These are phyloP conservation scores for Suhomyces chickasaworum DNA, from an alignment of 1,139 yeast species.

Conservation along the genomic window DNA sequence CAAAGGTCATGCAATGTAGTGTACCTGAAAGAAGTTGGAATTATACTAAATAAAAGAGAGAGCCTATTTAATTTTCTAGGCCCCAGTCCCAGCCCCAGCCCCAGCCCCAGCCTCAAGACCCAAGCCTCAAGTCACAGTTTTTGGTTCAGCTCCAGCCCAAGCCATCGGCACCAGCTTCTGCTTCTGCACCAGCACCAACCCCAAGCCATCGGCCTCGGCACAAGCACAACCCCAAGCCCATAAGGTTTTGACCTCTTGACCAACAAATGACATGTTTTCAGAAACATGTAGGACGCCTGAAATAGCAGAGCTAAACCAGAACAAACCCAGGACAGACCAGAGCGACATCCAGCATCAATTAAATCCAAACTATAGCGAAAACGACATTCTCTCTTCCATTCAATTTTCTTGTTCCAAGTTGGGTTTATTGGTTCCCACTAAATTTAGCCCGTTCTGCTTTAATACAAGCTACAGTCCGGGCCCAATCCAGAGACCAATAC, in stretches of 20 bases:
- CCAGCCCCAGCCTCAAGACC: too few relatives aligned
- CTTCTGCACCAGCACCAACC: too few relatives aligned
- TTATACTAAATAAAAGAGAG: not conserved
- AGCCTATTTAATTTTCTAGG: not conserved
- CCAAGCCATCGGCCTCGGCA: too few relatives aligned
- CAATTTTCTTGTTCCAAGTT: too few relatives aligned
- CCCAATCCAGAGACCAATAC: slow-evolving; percentile 56
- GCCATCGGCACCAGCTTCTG: too few relatives aligned
- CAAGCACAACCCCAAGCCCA: too few relatives aligned
- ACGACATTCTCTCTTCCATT: not conserved
- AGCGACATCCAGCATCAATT: too few relatives aligned
- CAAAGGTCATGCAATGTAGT: not conserved
- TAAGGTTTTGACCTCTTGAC: not conserved
- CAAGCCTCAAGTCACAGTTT: too few relatives aligned
- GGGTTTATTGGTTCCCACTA: not conserved
- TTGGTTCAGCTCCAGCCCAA: too few relatives aligned
- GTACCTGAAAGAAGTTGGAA: not conserved
- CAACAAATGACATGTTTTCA: not conserved
- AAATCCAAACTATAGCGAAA: too few relatives aligned
- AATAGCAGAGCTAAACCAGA: not conserved
- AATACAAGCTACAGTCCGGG: slow-evolving; percentile 33
- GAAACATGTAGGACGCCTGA: not conserved
- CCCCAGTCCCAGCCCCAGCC: too few relatives aligned
- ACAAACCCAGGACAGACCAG: too few relatives aligned
- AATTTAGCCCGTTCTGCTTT: slow-evolving; percentile 5